A percentile compares a stretch with the other conserved stretches of the same genome.
Conservation (phyloP, 2,329 filamentous ascomycete genomes). For the Botrytis cinerea region DNA sequence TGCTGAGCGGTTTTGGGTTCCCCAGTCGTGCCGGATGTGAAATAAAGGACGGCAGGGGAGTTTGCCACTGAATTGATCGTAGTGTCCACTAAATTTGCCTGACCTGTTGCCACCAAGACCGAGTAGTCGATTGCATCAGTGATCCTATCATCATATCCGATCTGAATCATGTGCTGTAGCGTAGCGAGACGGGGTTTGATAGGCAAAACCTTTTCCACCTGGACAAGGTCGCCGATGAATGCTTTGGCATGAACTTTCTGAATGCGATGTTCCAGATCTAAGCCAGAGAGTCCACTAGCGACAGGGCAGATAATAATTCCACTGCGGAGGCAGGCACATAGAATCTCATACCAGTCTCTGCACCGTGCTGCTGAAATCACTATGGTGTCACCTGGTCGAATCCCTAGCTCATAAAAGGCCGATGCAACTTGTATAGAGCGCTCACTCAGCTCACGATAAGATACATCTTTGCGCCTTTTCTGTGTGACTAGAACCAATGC, state of each 20-base stretch:
- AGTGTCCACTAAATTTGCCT: not conserved
- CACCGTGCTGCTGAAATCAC: not conserved
- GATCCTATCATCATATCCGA: not conserved
- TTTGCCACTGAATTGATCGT: not conserved
- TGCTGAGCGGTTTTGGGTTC: conserved; percentile 28
- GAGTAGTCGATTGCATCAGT: not conserved
- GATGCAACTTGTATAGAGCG: not conserved
- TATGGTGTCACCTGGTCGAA: not conserved
- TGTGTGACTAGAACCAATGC: not conserved
- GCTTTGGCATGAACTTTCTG: not conserved
- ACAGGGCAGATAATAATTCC: not conserved
- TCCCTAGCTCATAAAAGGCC: not conserved
- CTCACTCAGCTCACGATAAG: not conserved
- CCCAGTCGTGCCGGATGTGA: conserved; percentile 40
- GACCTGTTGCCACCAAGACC: not conserved
- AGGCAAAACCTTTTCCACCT: not conserved
- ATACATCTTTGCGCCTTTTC: not conserved
- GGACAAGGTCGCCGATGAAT: not conserved
- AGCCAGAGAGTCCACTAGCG: not conserved
- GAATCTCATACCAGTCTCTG: not conserved
- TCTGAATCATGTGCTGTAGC: not conserved
- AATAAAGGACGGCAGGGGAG: conserved; percentile 29
- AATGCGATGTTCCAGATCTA: not conserved
- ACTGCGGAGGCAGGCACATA: not conserved
- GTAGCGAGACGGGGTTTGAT: not conserved